Conservation (phyloP, 371 early-diverging fungal species). For the Saksenaea vasiformis region DNA sequence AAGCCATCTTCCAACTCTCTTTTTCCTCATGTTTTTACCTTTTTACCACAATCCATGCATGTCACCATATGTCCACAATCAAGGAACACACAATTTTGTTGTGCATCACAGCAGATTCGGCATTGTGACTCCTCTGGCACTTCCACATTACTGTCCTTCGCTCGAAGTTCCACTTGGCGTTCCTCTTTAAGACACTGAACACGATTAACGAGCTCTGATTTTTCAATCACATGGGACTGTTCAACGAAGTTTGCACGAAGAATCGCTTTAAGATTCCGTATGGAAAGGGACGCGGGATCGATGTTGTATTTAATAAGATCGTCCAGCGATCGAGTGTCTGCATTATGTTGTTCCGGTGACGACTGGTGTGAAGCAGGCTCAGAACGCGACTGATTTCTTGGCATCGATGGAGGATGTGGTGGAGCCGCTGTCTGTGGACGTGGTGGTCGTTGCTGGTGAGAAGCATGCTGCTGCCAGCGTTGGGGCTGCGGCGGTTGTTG, state of each 20-base stretch:
- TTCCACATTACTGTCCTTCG: slow-evolving; percentile 5
- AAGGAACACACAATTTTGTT: slow-evolving; percentile 63
- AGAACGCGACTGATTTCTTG: background rate
- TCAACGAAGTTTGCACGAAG: slow-evolving; percentile 54
- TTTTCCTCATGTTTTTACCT: slow-evolving; percentile 26
- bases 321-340: slow-evolving; percentile 30
- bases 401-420: background rate
- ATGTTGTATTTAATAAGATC: slow-evolving; percentile 36
- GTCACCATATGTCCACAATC: slow-evolving; percentile 64
- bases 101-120: slow-evolving; percentile 61
- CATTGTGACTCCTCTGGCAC: slow-evolving; percentile 49
- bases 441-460: background rate
- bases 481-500: slow-evolving; percentile 10
- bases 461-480: background rate
- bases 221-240: slow-evolving; percentile 50
- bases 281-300: slow-evolving; percentile 49
- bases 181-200: slow-evolving; percentile 51
- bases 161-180: slow-evolving; percentile 23
- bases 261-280: slow-evolving; percentile 52
- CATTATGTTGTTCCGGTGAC: slow-evolving; percentile 11
- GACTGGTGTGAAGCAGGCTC: slow-evolving; percentile 6
- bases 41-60: slow-evolving; percentile 64
- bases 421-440: slow-evolving; percentile 1
- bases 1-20: background rate
- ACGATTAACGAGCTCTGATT: slow-evolving; percentile 50